Conservation (phyloP, 345 rosid genomes). For the Acer yangbiense region DNA sequence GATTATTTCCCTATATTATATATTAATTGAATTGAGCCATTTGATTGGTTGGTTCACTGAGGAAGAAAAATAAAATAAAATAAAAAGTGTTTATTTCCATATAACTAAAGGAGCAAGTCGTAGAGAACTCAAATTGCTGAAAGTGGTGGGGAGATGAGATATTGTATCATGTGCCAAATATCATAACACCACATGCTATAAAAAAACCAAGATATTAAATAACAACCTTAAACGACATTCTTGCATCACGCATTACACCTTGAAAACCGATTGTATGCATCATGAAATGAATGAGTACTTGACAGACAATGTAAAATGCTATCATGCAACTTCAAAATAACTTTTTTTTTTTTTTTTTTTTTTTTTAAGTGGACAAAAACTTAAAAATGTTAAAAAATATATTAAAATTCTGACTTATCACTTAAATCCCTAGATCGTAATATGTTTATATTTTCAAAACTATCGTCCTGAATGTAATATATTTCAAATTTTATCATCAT, state of each 20-base stretch:
- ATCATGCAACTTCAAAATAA: no score
- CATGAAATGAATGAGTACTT: constrained; percentile 14
- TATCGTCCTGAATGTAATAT: no score
- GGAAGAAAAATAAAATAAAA: neutral
- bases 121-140: constrained; percentile 33
- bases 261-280: constrained; percentile 19
- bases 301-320: no score
- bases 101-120: constrained; percentile 30
- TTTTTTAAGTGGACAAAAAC: no score
- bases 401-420: no score
- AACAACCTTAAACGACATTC: constrained; percentile 1
- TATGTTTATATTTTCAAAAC: no score
- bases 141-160: neutral
- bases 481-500: no score
- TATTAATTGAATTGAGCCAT: neutral
- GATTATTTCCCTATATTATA: no score
- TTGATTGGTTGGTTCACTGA: neutral
- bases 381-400: no score
- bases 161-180: constrained; percentile 28
- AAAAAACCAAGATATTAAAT: neutral
- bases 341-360: no score
- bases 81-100: neutral
- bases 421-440: no score
- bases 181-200: constrained; percentile 22
- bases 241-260: constrained; percentile 15